Conservation (phyloP, 164 flowering plant genomes). For the Tinospora cordifolia region DNA sequence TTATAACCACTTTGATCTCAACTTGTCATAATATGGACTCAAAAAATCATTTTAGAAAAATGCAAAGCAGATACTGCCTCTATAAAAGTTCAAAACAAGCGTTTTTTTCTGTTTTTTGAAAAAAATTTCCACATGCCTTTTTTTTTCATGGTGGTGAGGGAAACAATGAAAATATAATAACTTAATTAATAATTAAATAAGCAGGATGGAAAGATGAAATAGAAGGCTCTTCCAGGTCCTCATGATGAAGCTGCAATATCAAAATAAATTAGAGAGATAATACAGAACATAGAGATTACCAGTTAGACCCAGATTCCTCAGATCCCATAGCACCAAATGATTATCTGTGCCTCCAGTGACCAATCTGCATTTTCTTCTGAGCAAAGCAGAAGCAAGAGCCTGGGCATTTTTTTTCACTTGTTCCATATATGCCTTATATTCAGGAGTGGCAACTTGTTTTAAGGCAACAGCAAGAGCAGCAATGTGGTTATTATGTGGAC, state of each 20-base stretch:
- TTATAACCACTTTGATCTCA: too few relatives aligned
- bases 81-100: too few relatives aligned
- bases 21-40: too few relatives aligned
- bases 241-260: too few relatives aligned
- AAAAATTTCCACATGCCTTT: too few relatives aligned
- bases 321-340: constrained; percentile 88
- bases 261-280: neutral
- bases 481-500: constrained; percentile 92
- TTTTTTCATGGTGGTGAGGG: neutral
- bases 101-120: too few relatives aligned
- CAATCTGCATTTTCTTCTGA: constrained; percentile 64
- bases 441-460: constrained; percentile 79
- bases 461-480: constrained; percentile 95
- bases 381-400: constrained; percentile 66
- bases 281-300: constrained; percentile 30
- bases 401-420: constrained; percentile 94
- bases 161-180: neutral
- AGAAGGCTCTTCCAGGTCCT: too few relatives aligned
- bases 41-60: too few relatives aligned
- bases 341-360: constrained; percentile 95
- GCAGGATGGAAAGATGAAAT: neutral
- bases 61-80: too few relatives aligned
- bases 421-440: constrained; percentile 69
- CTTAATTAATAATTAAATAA: neutral
- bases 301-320: constrained; percentile 60